Evolutionary conservation across 495 filamentous ascomycete genomes (phyloP), one percentile per base, ranked within the genome.

Genomic region (Talaromyces adpressus): DNA sequence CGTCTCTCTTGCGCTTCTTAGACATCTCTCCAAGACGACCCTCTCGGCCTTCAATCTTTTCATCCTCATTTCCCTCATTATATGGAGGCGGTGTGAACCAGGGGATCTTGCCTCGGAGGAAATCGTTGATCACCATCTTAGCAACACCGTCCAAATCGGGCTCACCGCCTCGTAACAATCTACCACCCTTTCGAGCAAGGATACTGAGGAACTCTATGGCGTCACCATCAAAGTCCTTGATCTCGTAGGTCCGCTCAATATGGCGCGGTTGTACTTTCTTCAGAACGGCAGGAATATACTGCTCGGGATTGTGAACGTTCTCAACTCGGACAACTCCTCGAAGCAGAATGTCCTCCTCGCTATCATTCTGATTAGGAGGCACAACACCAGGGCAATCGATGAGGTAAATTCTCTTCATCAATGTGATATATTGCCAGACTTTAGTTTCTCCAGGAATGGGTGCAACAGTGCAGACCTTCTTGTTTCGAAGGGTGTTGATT

Each of bases 361-460:
- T 90, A 68, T 97, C 93, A 51, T 85, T 84, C 53, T 80, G 79
- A 66, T 87, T 93, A 2, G 94, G 92, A 7, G 94, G 93, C 8
- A 97, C 94, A 29, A 98, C 91, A 68, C 94, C 94, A 39, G 94
- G 94, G 69, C 94, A 97, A 70, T 98, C 94, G 67, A 98, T 97
- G 60, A 98, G 81, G 72, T 96, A 98, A 51, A 98, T 97, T 58
- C 95, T 82, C 73, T 92, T 93, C 92, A 97, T 98, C 60, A 98
- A 74, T 1, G 93, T 97, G 63, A 98, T 89, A 66, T 97, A 98
- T 73, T 98, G 92, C 92, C 92, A 98, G 12, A 97, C 89, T 77
- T 97, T 98, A 63, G 93, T 98, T 65, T 83, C 80, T 9, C 93
- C 93, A 7, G 94, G 93, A 64, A 98, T 93, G 16, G 94, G 94